Percentiles rank a stretch among this genome's conserved stretches.
phyloP scores from a whole-genome alignment of 1,139 yeast genomes.

The Magnusiomyces clavatus region DNA sequence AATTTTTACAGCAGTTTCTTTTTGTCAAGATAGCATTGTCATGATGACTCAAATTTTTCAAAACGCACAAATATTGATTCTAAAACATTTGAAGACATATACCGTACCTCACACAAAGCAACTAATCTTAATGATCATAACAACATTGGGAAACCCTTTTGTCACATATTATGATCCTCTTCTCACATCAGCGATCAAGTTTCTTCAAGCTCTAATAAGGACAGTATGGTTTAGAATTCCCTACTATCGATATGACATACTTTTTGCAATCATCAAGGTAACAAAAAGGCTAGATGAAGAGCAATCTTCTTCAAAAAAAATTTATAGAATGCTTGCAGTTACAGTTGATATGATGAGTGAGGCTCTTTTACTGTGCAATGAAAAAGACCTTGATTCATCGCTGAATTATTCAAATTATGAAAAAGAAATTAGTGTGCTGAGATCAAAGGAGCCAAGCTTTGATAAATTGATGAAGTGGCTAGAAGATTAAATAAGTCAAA shows the following conservation, averaged over 20 bases:
- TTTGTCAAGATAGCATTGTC: conserved; percentile 3
- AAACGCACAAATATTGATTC: conserved; percentile 7
- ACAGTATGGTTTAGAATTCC: conserved; percentile 32
- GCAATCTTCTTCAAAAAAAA: background rate
- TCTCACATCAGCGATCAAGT: conserved; percentile 17
- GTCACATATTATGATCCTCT: conserved; percentile 23
- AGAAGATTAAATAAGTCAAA: too few relatives aligned
- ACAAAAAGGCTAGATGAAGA: conserved; percentile 12
- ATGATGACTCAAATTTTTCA: conserved; percentile 7
- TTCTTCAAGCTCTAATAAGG: conserved; percentile 21
- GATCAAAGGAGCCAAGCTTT: background rate
- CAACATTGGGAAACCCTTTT: conserved; percentile 30
- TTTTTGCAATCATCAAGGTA: conserved; percentile 30
- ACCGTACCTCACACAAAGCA: conserved; percentile 24
- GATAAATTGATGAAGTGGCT: background rate
- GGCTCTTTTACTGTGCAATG: background rate
- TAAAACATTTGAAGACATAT: conserved; percentile 14
- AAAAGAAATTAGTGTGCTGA: background rate
- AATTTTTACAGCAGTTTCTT: conserved; percentile 22
- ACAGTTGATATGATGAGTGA: background rate
- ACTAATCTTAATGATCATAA: conserved; percentile 21
- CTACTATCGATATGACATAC: conserved; percentile 29
- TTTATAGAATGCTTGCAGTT: background rate
- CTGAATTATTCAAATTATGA: background rate
- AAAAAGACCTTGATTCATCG: background rate